These are phyloP conservation scores for Alternaria rosae DNA, from an alignment of 2,329 filamentous ascomycete species.

Conservation along the genomic window DNA sequence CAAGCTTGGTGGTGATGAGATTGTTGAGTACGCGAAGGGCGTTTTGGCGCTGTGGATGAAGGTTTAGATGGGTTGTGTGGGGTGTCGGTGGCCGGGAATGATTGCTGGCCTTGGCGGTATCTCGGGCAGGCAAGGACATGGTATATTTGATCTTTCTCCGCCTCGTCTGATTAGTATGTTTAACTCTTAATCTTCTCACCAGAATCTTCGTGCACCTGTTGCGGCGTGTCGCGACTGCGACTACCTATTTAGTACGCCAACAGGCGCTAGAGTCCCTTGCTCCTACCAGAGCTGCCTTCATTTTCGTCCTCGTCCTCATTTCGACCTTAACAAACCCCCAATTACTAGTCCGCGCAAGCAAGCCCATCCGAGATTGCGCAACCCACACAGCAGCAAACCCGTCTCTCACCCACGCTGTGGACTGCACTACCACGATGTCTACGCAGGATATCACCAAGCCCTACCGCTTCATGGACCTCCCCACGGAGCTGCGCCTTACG, in stretches of 20 bases:
- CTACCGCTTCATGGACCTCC: background rate
- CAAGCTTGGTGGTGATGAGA: slow-evolving; percentile 93
- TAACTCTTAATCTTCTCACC: slow-evolving; percentile 23
- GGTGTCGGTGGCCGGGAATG: slow-evolving; percentile 39
- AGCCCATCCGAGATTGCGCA: background rate
- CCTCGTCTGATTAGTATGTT: slow-evolving; percentile 14
- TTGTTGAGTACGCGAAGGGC: slow-evolving; percentile 89
- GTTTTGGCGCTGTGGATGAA: slow-evolving; percentile 59
- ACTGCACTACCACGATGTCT: background rate
- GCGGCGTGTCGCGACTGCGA: background rate
- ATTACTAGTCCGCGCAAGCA: background rate
- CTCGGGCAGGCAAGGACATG: background rate
- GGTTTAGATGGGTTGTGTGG: slow-evolving; percentile 47
- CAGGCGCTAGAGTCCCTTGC: background rate
- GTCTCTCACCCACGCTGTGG: too few relatives aligned
- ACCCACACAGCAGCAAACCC: background rate
- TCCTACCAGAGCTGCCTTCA: background rate
- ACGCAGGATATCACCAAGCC: background rate
- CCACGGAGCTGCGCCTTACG: background rate
- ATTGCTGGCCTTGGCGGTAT: slow-evolving; percentile 6
- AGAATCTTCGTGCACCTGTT: background rate
- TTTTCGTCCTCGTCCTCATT: background rate
- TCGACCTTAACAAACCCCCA: background rate
- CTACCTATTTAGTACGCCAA: background rate
- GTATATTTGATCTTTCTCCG: slow-evolving; percentile 1